Conservation (phyloP, 2,329 filamentous ascomycete genomes). For the Beauveria asiatica region DNA sequence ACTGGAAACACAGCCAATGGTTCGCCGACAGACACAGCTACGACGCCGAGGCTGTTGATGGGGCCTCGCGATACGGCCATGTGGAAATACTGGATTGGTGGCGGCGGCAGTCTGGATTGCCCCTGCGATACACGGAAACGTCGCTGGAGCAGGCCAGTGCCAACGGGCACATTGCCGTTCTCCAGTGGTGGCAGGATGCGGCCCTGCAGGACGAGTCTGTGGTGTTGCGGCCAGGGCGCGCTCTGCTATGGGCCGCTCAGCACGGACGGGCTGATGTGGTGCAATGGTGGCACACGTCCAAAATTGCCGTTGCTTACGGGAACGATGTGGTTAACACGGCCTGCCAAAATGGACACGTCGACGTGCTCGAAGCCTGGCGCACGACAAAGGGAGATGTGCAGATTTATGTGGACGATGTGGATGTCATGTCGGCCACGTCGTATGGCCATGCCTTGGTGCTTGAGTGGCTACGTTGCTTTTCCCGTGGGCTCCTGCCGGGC, state of each 20-base stretch:
- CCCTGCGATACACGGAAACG: conserved; percentile 75
- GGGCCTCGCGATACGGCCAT: conserved; percentile 77
- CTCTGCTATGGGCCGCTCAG: conserved; percentile 75
- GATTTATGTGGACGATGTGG: conserved; percentile 72
- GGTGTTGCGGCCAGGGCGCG: conserved; percentile 71
- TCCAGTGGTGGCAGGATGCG: conserved; percentile 87
- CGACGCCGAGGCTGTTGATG: conserved; percentile 74
- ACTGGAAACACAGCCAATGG: conserved; percentile 78
- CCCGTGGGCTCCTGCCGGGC: conserved; percentile 44
- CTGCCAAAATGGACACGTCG: conserved; percentile 74
- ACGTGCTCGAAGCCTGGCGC: conserved; percentile 77
- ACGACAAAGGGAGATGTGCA: conserved; percentile 54
- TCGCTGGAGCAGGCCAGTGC: conserved; percentile 82
- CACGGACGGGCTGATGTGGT: conserved; percentile 70
- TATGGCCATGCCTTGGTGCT: conserved; percentile 77
- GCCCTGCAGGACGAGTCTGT: conserved; percentile 49
- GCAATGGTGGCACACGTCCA: conserved; percentile 80
- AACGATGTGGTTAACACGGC: conserved; percentile 79
- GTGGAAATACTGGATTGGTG: conserved; percentile 86
- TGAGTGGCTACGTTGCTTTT: conserved; percentile 83
- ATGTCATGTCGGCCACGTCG: conserved; percentile 78
- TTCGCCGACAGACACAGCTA: conserved; percentile 78
- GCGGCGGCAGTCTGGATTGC: conserved; percentile 68
- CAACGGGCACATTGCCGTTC: conserved; percentile 73
- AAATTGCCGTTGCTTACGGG: conserved; percentile 69